Base-by-base conservation (phyloP, 495 filamentous ascomycete species). In the Cercophora newfieldiana region DNA sequence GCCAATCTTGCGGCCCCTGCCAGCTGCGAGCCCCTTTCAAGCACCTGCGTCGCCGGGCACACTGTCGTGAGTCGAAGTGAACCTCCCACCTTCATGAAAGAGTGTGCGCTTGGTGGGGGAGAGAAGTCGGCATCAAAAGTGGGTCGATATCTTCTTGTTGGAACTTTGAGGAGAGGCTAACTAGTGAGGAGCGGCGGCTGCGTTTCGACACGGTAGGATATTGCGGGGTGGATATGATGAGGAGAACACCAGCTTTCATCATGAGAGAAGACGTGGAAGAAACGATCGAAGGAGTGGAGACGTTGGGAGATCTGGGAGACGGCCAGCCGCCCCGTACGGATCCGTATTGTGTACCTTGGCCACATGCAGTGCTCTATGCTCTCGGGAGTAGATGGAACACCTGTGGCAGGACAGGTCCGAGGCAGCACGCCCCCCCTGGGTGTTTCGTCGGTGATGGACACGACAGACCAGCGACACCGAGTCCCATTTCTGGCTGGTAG, bases 11-110 rank as follows among this genome's bases (percentile, higher is more conserved):
- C 37, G 22, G 61, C 49, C 63, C 47, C 55, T 59, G 56, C 44
- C 54, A 59, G 53, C 50, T 51, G 59, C 44, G 59, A 55, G 19
- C 64, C 64, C 64, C 62, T 64, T 65, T 65, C n/a, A 6, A 33
- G 25, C 54, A 50, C 63, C 54, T 65, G 63, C 63, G 33, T 65
- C 37, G 37, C 55, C 22, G 53, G 63, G n/a, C 58, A 48, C 8
- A 25, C 12, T 30, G 29, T 31, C 29, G 55, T 58, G 50, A 7
- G 50, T 51, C 49, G 54, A 8, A 6, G 28, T 29, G 12, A 22
- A 24, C 7, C 21, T 26, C 7, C 50, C 21, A 19, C 50, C 24
- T n/a, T 22, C 50, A 53, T 2, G 50, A n/a, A 7, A 3, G 50
- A n/a, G 8, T 1, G 21, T 22, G 50, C 7, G 24, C 50, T 47